Evolutionary conservation across 2,329 filamentous ascomycete genomes (phyloP).

Genomic region (Exophiala alcalophila): DNA sequence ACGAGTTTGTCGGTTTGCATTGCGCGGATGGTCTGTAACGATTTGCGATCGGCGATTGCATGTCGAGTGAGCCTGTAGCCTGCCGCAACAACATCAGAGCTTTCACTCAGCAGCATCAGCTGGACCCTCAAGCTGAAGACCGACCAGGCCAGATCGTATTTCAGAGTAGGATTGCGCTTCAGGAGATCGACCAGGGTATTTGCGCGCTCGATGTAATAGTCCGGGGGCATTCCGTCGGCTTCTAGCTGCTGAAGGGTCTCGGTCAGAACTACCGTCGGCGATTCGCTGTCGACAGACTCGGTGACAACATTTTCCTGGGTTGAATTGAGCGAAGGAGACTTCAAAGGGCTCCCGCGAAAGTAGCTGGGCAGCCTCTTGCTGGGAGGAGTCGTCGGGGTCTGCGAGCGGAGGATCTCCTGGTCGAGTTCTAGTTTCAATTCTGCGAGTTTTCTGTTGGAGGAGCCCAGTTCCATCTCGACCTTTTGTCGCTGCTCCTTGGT

Average conservation of each 20-base stretch:
- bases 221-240: conserved; percentile 78
- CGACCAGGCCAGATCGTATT: conserved; percentile 95
- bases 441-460: conserved; percentile 71
- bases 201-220: conserved; percentile 91
- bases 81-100: conserved; percentile 89
- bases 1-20: conserved; percentile 92
- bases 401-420: conserved; percentile 58
- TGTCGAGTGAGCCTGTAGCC: conserved; percentile 92
- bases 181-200: conserved; percentile 96
- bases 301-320: conserved; percentile 56
- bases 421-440: conserved; percentile 59
- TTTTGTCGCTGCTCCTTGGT: conserved; percentile 76
- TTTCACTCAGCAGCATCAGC: conserved; percentile 92
- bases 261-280: conserved; percentile 83
- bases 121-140: conserved; percentile 93
- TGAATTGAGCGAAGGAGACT: conserved; percentile 49
- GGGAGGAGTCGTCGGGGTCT: conserved; percentile 51
- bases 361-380: conserved; percentile 53
- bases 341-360: conserved; percentile 55
- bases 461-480: conserved; percentile 84
- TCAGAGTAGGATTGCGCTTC: conserved; percentile 85
- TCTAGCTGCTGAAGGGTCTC: conserved; percentile 90
- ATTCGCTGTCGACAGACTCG: conserved; percentile 64
- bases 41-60: conserved; percentile 86
- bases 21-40: conserved; percentile 79